phyloP scores from a whole-genome alignment of 139 green algal genomes.

The Tetraselmis striata region DNA sequence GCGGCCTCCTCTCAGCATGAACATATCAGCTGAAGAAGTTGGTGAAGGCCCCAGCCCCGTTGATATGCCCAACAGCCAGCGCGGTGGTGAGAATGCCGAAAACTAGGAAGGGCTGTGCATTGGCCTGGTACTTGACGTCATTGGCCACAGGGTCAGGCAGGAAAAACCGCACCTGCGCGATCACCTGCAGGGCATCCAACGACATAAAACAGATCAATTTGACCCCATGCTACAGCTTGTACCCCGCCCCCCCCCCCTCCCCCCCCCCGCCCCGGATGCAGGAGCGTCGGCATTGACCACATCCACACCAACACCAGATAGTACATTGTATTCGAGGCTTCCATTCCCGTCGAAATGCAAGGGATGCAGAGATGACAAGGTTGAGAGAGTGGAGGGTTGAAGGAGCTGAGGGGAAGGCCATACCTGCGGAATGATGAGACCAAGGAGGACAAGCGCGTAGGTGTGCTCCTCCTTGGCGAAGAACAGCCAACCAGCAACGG shows the following conservation, averaged over 20 bases:
- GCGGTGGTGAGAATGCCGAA: slow-evolving; percentile 94
- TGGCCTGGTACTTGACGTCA: slow-evolving; percentile 88
- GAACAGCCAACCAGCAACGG: slow-evolving; percentile 79
- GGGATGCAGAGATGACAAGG: no score
- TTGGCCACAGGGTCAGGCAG: slow-evolving; percentile 95
- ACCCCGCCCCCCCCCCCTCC: neutral
- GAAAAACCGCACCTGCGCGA: slow-evolving; percentile 92
- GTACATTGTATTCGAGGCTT: no score
- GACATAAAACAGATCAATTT: neutral
- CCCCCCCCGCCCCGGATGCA: neutral
- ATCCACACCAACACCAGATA: no score
- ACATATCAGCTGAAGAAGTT: neutral
- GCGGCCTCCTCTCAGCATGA: no score
- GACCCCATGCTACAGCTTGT: no score
- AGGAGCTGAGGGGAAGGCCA: no score
- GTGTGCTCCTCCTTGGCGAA: slow-evolving; percentile 68
- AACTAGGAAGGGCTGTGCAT: slow-evolving; percentile 93
- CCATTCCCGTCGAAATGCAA: no score
- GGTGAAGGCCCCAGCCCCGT: neutral
- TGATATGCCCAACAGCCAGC: slow-evolving; percentile 66
- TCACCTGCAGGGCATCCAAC: slow-evolving; percentile 57
- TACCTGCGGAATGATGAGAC: slow-evolving; percentile 86
- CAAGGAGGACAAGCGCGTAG: slow-evolving; percentile 84
- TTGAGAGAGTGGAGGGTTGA: no score
- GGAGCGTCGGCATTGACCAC: no score